phyloP scores from a whole-genome alignment of 2,329 filamentous ascomycete species.

The Cladophialophora carrionii region DNA sequence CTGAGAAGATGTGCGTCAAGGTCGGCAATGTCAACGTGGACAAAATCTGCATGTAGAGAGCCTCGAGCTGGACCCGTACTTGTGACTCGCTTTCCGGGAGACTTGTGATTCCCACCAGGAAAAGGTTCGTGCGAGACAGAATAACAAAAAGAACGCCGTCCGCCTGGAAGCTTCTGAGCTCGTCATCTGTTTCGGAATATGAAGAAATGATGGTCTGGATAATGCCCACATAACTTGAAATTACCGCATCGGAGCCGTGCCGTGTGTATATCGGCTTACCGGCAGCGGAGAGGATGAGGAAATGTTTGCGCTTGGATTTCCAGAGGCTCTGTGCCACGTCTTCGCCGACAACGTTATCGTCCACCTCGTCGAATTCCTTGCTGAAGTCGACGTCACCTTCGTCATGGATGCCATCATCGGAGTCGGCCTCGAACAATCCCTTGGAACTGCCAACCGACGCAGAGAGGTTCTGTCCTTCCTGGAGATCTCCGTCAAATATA shows the following conservation, averaged over 20 bases:
- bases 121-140: conserved; percentile 79
- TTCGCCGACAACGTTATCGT: conserved; percentile 58
- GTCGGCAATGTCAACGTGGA: conserved; percentile 90
- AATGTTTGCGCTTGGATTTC: conserved; percentile 95
- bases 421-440: conserved; percentile 40
- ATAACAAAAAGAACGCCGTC: conserved; percentile 84
- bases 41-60: conserved; percentile 96
- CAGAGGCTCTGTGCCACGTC: conserved; percentile 72
- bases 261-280: conserved; percentile 97
- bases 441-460: conserved; percentile 47
- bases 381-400: conserved; percentile 68
- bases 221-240: conserved; percentile 92
- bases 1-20: conserved; percentile 81
- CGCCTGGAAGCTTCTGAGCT: conserved; percentile 82
- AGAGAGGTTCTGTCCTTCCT: conserved; percentile 37
- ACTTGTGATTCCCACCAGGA: conserved; percentile 90
- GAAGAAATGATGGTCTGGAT: conserved; percentile 98
- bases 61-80: conserved; percentile 83
- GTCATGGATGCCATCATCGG: conserved; percentile 40
- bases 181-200: conserved; percentile 79
- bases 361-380: conserved; percentile 70
- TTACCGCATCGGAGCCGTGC: conserved; percentile 84
- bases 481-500: conserved; percentile 71
- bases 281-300: conserved; percentile 91
- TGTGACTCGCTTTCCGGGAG: conserved; percentile 91